phyloP scores from a whole-genome alignment of 2,329 filamentous ascomycete genomes.

The Colletotrichum sp. region DNA sequence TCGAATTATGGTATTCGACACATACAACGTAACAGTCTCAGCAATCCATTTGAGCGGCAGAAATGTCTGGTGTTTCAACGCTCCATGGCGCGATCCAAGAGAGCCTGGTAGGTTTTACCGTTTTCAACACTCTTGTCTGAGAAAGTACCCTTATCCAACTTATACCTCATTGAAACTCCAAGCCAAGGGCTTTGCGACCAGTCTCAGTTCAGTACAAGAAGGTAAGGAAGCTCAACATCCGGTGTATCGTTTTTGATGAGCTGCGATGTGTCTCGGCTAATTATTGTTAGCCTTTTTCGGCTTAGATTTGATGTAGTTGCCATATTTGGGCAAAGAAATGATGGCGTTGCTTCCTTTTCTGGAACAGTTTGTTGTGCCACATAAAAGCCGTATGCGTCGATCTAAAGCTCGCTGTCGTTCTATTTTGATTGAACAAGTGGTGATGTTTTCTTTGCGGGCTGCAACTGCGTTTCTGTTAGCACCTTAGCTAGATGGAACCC shows the following conservation, averaged over 20 bases:
- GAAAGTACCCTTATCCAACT: background rate
- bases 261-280: background rate
- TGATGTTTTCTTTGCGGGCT: background rate
- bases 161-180: background rate
- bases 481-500: background rate
- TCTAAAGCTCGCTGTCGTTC: background rate
- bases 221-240: background rate
- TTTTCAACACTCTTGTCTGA: background rate
- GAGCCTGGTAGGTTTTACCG: background rate
- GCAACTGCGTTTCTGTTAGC: background rate
- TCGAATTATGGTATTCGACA: background rate
- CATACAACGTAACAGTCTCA: background rate
- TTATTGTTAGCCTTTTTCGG: background rate
- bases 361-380: background rate
- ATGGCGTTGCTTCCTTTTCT: background rate
- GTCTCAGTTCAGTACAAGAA: background rate
- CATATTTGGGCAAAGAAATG: background rate
- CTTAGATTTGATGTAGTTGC: background rate
- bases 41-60: background rate
- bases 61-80: background rate
- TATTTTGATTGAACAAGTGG: background rate
- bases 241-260: background rate
- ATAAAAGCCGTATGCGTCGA: background rate
- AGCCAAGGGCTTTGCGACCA: background rate
- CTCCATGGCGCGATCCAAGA: background rate